A percentile compares a stretch with the other conserved stretches of the same genome.
phyloP scores from a whole-genome alignment of 306 rosid genomes.

The Oxytropis ochrocephala region DNA sequence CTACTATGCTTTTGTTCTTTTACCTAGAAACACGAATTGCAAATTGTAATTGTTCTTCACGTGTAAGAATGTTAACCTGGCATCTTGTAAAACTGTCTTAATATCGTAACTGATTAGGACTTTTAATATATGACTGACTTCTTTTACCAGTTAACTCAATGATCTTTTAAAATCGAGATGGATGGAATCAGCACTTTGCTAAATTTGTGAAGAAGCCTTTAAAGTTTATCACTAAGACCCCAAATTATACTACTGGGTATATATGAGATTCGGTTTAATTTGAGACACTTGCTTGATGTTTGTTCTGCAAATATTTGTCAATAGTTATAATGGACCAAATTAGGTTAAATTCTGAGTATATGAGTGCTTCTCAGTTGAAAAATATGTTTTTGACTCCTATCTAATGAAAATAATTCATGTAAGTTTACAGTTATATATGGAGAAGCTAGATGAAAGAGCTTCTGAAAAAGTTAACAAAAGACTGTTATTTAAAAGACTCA shows the following conservation, averaged over 20 bases:
- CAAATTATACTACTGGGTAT: neutral
- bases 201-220: neutral
- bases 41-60: neutral
- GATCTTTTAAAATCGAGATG: neutral
- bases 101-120: neutral
- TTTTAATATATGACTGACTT: neutral
- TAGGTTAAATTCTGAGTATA: no score
- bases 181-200: neutral
- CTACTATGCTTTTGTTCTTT: neutral
- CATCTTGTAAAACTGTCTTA: neutral
- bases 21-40: neutral
- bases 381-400: no score
- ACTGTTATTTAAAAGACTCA: no score
- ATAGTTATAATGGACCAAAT: neutral
- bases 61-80: neutral
- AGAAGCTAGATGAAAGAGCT: no score
- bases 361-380: no score
- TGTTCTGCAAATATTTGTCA: neutral
- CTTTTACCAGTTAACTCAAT: neutral
- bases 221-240: neutral
- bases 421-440: no score
- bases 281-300: neutral
- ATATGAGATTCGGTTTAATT: neutral
- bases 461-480: no score
- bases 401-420: no score